These are phyloP conservation scores for Skeletonema grethae DNA, from an alignment of 108 stramenopile genomes.

Conservation along the genomic window DNA sequence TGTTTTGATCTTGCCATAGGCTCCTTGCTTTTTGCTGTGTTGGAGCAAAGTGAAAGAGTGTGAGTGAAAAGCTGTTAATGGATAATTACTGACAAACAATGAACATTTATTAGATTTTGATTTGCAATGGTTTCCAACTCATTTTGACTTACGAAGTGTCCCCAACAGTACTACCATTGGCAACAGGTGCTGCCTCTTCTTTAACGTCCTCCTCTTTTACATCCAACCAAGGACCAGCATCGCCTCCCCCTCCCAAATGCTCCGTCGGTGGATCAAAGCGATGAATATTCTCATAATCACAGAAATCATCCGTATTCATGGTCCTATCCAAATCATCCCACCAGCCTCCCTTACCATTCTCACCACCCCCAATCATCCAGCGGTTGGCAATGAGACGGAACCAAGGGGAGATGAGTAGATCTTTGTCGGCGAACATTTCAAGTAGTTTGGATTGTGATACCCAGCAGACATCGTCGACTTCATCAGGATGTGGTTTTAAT, in stretches of 20 bases:
- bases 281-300: conserved; percentile 76
- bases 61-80: not conserved
- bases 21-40: conserved; percentile 95
- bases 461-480: conserved; percentile 86
- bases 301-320: conserved; percentile 77
- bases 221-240: conserved; percentile 75
- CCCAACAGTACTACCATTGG: conserved; percentile 6
- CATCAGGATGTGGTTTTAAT: conserved; percentile 88
- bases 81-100: not conserved
- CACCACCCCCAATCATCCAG: conserved; percentile 63
- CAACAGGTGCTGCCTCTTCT: conserved; percentile 29
- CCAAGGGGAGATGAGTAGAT: conserved; percentile 89
- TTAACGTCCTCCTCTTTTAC: conserved; percentile 24
- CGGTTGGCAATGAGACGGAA: conserved; percentile 85
- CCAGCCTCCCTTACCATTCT: conserved; percentile 53
- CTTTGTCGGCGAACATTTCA: conserved; percentile 71
- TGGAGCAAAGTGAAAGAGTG: not conserved
- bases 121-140: not conserved
- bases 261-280: conserved; percentile 86
- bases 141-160: conserved; percentile 34
- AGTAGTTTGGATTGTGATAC: conserved; percentile 62
- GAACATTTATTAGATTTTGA: not conserved
- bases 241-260: conserved; percentile 85
- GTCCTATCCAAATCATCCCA: conserved; percentile 81
- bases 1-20: conserved; percentile 95